Percentiles rank a stretch among this genome's conserved stretches.
phyloP scores from a whole-genome alignment of 2,329 filamentous ascomycete species.

The Cytospora mali region DNA sequence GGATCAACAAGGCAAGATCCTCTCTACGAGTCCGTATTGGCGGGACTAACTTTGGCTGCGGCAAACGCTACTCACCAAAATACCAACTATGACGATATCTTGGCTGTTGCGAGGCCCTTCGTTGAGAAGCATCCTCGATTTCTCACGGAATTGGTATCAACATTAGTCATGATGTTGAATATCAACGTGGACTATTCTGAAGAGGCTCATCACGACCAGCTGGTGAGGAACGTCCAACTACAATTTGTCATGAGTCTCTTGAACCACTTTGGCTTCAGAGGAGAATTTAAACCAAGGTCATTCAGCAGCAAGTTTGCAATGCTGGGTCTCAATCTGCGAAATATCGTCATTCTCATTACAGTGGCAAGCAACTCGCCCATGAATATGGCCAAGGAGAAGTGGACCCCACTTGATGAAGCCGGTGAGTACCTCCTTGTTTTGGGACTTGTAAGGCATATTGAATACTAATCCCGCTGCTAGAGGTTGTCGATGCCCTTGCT shows the following conservation, averaged over 20 bases:
- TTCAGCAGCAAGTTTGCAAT: constrained; percentile 75
- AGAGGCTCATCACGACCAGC: constrained; percentile 69
- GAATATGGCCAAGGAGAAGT: constrained; percentile 54
- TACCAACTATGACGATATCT: constrained; percentile 68
- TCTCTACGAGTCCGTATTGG: constrained; percentile 60
- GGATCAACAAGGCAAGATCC: constrained; percentile 51
- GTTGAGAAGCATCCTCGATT: constrained; percentile 52
- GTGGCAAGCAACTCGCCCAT: constrained; percentile 62
- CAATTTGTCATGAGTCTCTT: constrained; percentile 79
- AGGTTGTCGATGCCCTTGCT: constrained; percentile 71
- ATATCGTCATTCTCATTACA: constrained; percentile 67
- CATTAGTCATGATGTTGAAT: constrained; percentile 70
- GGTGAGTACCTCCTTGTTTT: constrained; percentile 43
- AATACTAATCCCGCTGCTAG: constrained; percentile 41
- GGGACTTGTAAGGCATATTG: constrained; percentile 19
- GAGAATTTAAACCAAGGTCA: constrained; percentile 61
- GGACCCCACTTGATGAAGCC: constrained; percentile 65
- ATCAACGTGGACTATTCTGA: constrained; percentile 81
- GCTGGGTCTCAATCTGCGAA: constrained; percentile 73
- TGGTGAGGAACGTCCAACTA: constrained; percentile 73
- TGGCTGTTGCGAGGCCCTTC: constrained; percentile 65
- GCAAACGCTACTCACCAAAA: constrained; percentile 49
- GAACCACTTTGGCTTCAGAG: constrained; percentile 74
- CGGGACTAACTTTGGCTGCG: constrained; percentile 59
- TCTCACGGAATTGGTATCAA: constrained; percentile 63